Evolutionary conservation across 768 basidiomycete genomes (phyloP).

Genomic region (Boletus subcaerulescens): DNA sequence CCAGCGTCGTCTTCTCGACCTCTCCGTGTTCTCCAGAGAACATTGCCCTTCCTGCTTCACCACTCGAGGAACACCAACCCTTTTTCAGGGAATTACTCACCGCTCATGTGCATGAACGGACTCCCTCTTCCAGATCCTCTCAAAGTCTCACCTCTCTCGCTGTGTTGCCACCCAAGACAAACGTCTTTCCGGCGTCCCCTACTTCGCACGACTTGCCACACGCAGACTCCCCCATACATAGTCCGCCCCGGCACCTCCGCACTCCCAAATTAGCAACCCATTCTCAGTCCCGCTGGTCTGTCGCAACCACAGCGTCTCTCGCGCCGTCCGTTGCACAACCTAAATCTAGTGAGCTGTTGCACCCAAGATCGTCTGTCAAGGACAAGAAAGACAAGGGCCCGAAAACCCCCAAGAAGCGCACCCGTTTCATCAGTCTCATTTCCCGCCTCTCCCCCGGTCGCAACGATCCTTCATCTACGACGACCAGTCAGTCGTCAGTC

Average conservation of each 20-base stretch:
- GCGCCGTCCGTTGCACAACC: conserved; percentile 15
- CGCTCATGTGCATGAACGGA: neutral
- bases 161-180: neutral
- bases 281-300: conserved; percentile 28
- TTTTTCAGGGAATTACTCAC: neutral
- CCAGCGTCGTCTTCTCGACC: conserved; percentile 14
- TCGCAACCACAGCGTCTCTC: conserved; percentile 32
- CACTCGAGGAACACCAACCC: conserved; percentile 10
- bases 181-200: conserved; percentile 10
- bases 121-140: conserved; percentile 9
- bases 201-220: neutral
- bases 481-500: neutral
- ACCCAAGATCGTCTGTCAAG: conserved; percentile 12
- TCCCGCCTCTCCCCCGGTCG: conserved; percentile 32
- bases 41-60: conserved; percentile 26
- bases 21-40: conserved; percentile 22
- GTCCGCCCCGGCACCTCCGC: neutral
- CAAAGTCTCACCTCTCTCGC: conserved; percentile 2
- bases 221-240: neutral
- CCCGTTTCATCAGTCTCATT: conserved; percentile 32
- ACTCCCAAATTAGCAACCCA: neutral
- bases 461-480: conserved; percentile 12
- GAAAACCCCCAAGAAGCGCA: conserved; percentile 30
- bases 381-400: conserved; percentile 20
- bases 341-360: conserved; percentile 1